Base-by-base conservation (phyloP, 371 early-diverging fungal species). In the Syncephalis fuscata region DNA sequence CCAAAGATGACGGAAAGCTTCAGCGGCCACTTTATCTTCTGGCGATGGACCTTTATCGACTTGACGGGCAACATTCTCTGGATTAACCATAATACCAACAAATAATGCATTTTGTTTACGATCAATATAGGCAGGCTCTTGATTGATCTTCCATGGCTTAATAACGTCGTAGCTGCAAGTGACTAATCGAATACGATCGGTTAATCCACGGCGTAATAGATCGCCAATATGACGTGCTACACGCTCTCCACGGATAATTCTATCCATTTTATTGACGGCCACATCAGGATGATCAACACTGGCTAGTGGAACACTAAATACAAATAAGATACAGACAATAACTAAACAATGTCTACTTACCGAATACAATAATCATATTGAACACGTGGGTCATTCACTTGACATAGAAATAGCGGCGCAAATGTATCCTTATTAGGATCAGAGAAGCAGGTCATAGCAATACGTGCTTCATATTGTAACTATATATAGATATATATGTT, bases 31-130 rank as follows among this genome's bases (percentile, higher is more conserved):
- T 17, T 60, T 62, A 21, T 79, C 64, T 38, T 76, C 71, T 2
- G 84, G 69, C 19, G 71, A 60, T 15, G 92, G 92, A 0, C 92
- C 92, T 50, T 74, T 65, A 50, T 88, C 88, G 1, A 92, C 82
- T 20, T 76, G 50, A 22, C 82, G 70, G 42, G 70, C 57, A 3
- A 78, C 65, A 27, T 73, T 59, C 27, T 80, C 81, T 16, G 71
- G 64, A 46, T 87, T 72, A 39, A 87, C 51, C n/a, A 86, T 51
- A 8, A 88, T 49, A 0, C 87, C 88, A n/a, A 88, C 52, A 1
- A 51, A 60, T 21, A 79, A 41, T 2, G 50, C n/a, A 16, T 55
- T 57, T 21, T 58, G 49, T 32, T 53, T 49, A 4, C 32, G 4
- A 32, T 32, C 32, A 10, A 47, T 36, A 22, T 44, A 48, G 9